phyloP scores from a whole-genome alignment of 331 rosid genomes.

The Spiraea crenata region DNA sequence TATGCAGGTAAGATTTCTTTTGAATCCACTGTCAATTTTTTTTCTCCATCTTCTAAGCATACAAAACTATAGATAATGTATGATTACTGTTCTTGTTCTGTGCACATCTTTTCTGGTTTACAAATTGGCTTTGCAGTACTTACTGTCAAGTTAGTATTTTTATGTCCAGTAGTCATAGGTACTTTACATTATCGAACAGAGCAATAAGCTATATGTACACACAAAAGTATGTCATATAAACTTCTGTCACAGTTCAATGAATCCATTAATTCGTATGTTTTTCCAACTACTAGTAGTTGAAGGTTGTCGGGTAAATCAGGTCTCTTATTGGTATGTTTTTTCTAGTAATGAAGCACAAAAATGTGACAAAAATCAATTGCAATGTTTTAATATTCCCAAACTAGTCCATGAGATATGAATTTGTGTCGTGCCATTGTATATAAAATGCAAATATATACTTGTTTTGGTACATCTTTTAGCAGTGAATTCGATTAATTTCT shows the following conservation, averaged over 20 bases:
- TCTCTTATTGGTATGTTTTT: background rate
- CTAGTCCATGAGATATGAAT: background rate
- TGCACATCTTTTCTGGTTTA: background rate
- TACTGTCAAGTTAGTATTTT: background rate
- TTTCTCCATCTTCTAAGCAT: background rate
- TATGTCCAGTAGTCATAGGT: background rate
- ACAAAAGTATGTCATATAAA: too few species aligned
- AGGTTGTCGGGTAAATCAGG: background rate
- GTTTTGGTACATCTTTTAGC: too few species aligned
- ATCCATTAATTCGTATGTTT: background rate
- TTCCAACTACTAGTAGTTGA: background rate
- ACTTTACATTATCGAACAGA: too few species aligned
- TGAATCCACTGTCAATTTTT: background rate
- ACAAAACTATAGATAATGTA: background rate
- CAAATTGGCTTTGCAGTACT: background rate
- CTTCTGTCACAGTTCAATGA: background rate
- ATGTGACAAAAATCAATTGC: background rate
- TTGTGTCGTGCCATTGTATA: background rate
- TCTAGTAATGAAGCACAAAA: background rate
- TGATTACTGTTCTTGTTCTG: background rate
- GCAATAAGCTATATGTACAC: background rate
- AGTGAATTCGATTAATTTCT: too few species aligned
- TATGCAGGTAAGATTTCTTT: slow-evolving; percentile 55
- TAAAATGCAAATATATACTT: too few species aligned
- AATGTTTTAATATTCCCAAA: background rate